Evolutionary conservation across 257 asterid species (phyloP).

Genomic region (Ligustrum vulgare): DNA sequence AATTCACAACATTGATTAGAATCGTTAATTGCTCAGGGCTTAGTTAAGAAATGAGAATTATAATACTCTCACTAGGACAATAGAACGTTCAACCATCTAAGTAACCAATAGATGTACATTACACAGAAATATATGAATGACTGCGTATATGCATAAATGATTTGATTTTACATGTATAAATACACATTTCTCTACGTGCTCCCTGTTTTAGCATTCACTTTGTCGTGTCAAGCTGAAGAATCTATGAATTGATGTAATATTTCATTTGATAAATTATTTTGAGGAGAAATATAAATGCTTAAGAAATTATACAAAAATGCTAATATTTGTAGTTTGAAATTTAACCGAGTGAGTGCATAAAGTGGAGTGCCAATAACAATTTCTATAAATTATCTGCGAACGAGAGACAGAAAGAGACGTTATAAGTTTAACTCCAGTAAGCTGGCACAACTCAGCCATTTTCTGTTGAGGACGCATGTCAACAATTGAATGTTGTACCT

Average conservation of each 20-base stretch:
- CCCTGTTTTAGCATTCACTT: background rate
- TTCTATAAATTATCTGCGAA: background rate
- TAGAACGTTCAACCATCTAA: background rate
- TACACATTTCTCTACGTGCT: background rate
- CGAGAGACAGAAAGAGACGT: constrained; percentile 57
- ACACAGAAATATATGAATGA: too few species aligned
- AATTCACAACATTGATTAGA: background rate
- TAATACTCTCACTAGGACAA: background rate
- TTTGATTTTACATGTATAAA: too few species aligned
- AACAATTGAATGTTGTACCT: constrained; percentile 97
- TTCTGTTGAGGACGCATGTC: constrained; percentile 99
- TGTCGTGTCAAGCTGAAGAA: background rate
- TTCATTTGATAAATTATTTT: background rate
- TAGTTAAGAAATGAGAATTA: background rate
- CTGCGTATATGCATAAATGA: background rate
- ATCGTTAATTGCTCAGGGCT: background rate
- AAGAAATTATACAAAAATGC: background rate
- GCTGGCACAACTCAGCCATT: constrained; percentile 95
- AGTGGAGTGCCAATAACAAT: background rate
- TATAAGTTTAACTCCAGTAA: constrained; percentile 88
- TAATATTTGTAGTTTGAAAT: background rate
- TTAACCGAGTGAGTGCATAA: background rate
- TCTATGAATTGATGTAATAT: background rate
- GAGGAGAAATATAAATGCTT: background rate
- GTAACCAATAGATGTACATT: background rate